Percentiles rank a stretch among this genome's conserved stretches.
These are phyloP conservation scores for Cinnamomum micranthum DNA, from an alignment of 164 flowering plant species.

Conservation along the genomic window DNA sequence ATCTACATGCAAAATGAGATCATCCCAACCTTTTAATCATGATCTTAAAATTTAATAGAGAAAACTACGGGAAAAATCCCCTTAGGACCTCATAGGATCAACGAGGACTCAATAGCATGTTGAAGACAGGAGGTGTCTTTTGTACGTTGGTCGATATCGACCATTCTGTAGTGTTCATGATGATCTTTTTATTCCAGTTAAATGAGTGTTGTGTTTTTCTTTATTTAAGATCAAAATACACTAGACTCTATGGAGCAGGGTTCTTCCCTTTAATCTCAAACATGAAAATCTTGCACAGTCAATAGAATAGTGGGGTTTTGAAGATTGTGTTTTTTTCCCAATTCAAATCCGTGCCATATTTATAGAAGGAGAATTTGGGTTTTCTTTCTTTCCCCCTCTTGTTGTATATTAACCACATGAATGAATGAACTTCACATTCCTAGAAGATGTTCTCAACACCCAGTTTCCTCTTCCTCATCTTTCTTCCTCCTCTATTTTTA, in stretches of 20 bases:
- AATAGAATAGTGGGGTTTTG: not conserved
- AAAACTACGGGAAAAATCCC: no score
- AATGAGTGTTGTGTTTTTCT: not conserved
- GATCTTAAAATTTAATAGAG: no score
- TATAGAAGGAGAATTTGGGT: not conserved
- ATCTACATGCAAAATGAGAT: no score
- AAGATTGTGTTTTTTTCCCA: not conserved
- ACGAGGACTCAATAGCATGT: no score
- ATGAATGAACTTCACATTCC: no score
- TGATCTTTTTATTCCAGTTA: no score
- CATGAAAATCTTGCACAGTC: not conserved
- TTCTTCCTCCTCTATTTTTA: conserved; percentile 18
- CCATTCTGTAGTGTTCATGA: no score
- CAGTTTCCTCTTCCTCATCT: conserved; percentile 33
- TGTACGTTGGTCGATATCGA: no score
- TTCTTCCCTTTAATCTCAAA: not conserved
- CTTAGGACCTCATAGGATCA: no score
- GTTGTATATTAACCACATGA: no score
- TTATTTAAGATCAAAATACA: not conserved
- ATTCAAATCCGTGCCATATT: not conserved
- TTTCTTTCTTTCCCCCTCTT: not conserved
- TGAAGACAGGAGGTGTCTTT: no score
- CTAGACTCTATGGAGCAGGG: not conserved
- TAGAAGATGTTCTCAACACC: conserved; percentile 26
- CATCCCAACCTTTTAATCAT: no score